Percentiles rank a stretch among this genome's conserved stretches.
These are phyloP conservation scores for Rhytidhysteron rufulum DNA, from an alignment of 2,329 filamentous ascomycete genomes.

Conservation along the genomic window DNA sequence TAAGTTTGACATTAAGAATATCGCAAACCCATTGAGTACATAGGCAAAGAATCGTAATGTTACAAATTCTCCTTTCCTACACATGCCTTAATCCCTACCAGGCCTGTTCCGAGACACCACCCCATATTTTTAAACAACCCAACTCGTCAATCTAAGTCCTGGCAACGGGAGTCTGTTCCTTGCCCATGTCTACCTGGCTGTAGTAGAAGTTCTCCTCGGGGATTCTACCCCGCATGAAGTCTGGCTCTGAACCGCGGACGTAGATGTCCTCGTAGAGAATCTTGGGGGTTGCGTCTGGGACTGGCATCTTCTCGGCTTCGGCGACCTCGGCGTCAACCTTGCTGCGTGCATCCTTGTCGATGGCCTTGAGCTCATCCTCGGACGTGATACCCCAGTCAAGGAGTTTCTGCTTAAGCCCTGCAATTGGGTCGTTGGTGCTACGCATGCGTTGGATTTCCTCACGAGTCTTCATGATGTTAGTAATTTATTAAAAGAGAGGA, in stretches of 20 bases:
- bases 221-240: conserved; percentile 81
- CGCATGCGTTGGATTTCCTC: conserved; percentile 99
- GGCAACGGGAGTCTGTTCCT: conserved; percentile 30
- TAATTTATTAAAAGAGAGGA: background rate
- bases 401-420: conserved; percentile 96
- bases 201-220: conserved; percentile 91
- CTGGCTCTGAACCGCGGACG: conserved; percentile 79
- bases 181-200: conserved; percentile 39
- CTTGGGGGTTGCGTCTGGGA: conserved; percentile 72
- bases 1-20: background rate
- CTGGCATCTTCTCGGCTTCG: conserved; percentile 80
- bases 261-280: conserved; percentile 98
- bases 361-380: conserved; percentile 92
- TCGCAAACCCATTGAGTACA: background rate
- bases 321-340: conserved; percentile 88
- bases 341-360: conserved; percentile 89
- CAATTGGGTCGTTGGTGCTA: conserved; percentile 96
- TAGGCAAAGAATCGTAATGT: background rate
- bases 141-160: conserved; percentile 25
- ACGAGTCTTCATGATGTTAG: conserved; percentile 57
- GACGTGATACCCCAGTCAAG: conserved; percentile 88
- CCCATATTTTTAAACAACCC: no score
- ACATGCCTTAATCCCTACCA: background rate
- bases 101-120: background rate
- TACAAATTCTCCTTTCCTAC: conserved; percentile 1